Percentiles rank a stretch among this genome's conserved stretches.
phyloP scores from a whole-genome alignment of 2,329 filamentous ascomycete species.

The Colletotrichum sp. region DNA sequence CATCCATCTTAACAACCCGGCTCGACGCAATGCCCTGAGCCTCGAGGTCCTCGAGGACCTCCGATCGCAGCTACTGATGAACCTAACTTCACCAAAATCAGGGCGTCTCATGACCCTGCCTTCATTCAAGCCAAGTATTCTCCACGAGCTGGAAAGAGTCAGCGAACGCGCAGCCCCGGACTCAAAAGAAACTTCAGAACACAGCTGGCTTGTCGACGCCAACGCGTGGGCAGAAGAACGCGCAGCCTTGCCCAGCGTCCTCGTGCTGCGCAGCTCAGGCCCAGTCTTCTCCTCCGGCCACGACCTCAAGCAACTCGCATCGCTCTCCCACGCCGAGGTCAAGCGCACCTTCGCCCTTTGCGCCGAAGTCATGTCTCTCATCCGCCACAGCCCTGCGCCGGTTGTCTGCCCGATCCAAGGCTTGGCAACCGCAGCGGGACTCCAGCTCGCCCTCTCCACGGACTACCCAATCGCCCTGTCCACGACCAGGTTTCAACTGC shows the following conservation, averaged over 20 bases:
- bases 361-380: conserved; percentile 35
- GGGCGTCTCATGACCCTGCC: conserved; percentile 30
- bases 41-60: conserved; percentile 26
- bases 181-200: not conserved
- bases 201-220: conserved; percentile 33
- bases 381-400: conserved; percentile 33
- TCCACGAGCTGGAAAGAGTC: conserved; percentile 23
- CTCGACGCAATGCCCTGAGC: conserved; percentile 30
- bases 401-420: conserved; percentile 35
- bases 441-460: conserved; percentile 35
- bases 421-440: conserved; percentile 34
- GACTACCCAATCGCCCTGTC: conserved; percentile 32
- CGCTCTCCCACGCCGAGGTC: conserved; percentile 5
- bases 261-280: conserved; percentile 33
- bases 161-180: not conserved
- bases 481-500: conserved; percentile 28
- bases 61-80: conserved; percentile 26
- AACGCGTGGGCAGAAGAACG: conserved; percentile 27
- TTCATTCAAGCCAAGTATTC: conserved; percentile 25
- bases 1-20: conserved; percentile 27
- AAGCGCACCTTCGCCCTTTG: conserved; percentile 31
- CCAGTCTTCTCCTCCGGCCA: conserved; percentile 37
- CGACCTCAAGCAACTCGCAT: conserved; percentile 31
- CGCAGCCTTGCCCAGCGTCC: conserved; percentile 28
- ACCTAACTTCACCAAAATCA: conserved; percentile 27